Percentiles rank a stretch among this genome's conserved stretches.
Conservation (phyloP, 805 yeast species). For the Wickerhamomyces ciferrii region DNA sequence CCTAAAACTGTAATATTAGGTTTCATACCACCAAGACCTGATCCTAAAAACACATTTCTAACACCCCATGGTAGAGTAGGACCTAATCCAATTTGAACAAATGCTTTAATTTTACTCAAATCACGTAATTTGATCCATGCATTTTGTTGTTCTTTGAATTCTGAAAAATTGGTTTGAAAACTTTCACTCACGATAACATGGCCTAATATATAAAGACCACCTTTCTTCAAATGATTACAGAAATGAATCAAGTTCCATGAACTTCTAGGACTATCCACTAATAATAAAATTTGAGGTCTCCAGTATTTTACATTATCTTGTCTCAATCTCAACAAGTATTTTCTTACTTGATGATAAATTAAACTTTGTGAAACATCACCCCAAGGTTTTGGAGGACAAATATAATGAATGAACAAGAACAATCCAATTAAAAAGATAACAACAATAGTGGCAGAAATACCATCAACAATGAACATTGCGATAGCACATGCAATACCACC, state of each 20-base stretch:
- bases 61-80: constrained; percentile 93
- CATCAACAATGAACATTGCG: constrained; percentile 95
- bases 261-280: constrained; percentile 89
- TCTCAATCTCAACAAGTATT: constrained; percentile 73
- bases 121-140: constrained; percentile 89
- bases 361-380: constrained; percentile 97
- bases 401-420: constrained; percentile 78
- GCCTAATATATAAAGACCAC: constrained; percentile 88
- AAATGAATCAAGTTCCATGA: constrained; percentile 89
- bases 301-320: constrained; percentile 96
- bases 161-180: constrained; percentile 62
- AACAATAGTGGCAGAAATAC: constrained; percentile 76
- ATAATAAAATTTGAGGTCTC: constrained; percentile 90
- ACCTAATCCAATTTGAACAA: constrained; percentile 87
- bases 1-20: constrained; percentile 95
- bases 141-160: constrained; percentile 62
- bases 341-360: constrained; percentile 94
- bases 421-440: constrained; percentile 59
- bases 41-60: constrained; percentile 83
- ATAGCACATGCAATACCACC: constrained; percentile 67
- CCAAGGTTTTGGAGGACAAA: constrained; percentile 94
- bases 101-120: constrained; percentile 75
- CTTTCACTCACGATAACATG: constrained; percentile 74
- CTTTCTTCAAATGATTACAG: constrained; percentile 92
- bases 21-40: constrained; percentile 98